Evolutionary conservation across 2,329 filamentous ascomycete genomes (phyloP).

Genomic region (Neofusicoccum ribis): DNA sequence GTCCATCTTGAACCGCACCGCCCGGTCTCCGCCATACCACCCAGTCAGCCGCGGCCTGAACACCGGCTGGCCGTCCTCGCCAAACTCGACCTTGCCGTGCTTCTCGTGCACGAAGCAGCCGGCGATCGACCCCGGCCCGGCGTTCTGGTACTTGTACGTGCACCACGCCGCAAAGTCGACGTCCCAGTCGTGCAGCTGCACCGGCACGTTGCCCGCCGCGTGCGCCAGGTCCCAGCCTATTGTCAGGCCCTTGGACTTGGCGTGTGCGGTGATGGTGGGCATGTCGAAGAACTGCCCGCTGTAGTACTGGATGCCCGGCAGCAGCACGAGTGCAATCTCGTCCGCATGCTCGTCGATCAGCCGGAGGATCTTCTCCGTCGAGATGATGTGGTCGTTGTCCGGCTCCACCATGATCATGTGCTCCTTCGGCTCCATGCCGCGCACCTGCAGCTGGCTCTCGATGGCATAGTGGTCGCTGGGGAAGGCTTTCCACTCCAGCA

Average conservation of each 20-base stretch:
- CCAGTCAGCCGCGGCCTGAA: slow-evolving; percentile 65
- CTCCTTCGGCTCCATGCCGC: slow-evolving; percentile 19
- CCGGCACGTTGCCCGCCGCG: slow-evolving; percentile 22
- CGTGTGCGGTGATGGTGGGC: slow-evolving; percentile 19
- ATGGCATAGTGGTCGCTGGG: slow-evolving; percentile 22
- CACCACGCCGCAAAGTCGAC: slow-evolving; percentile 23
- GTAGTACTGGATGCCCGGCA: slow-evolving; percentile 22
- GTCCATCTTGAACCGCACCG: slow-evolving; percentile 71
- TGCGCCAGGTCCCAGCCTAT: slow-evolving; percentile 23
- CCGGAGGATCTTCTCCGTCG: slow-evolving; percentile 20
- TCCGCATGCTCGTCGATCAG: slow-evolving; percentile 20
- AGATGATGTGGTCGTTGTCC: slow-evolving; percentile 19
- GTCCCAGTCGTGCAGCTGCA: slow-evolving; percentile 22
- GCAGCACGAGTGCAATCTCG: slow-evolving; percentile 19
- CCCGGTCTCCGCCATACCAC: slow-evolving; percentile 74
- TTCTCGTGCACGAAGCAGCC: slow-evolving; percentile 21
- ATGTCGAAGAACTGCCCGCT: slow-evolving; percentile 22
- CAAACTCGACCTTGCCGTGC: slow-evolving; percentile 28
- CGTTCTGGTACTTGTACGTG: slow-evolving; percentile 24
- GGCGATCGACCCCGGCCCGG: slow-evolving; percentile 19
- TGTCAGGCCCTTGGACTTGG: slow-evolving; percentile 20
- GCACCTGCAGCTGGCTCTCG: slow-evolving; percentile 20
- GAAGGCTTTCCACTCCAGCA: slow-evolving; percentile 22
- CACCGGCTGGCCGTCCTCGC: slow-evolving; percentile 35
- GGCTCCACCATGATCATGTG: slow-evolving; percentile 20